Conservation (phyloP, 192 early-diverging fungal genomes). For the Bifiguratus adelaidae region DNA sequence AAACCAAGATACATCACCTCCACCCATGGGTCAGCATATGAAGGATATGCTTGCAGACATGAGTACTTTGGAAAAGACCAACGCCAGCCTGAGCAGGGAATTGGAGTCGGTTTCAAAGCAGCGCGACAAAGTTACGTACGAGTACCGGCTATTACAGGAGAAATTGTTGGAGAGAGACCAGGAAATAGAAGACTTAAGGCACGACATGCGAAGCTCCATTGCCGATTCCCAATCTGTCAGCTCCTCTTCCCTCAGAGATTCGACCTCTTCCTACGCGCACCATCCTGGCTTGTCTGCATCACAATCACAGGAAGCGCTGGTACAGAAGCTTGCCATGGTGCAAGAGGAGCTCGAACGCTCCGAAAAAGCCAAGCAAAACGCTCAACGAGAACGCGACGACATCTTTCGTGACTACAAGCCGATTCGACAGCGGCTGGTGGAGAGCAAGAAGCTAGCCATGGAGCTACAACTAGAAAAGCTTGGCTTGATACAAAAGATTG, state of each 20-base stretch:
- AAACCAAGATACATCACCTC: too few species aligned
- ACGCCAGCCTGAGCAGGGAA: too few species aligned
- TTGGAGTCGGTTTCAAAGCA: too few species aligned
- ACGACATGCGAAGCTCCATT: conserved; percentile 5
- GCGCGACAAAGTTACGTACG: too few species aligned
- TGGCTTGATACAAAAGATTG: conserved; percentile 3
- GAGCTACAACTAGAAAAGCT: conserved; percentile 24
- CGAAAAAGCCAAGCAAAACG: conserved; percentile 16
- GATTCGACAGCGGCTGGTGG: conserved; percentile 7
- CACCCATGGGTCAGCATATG: too few species aligned
- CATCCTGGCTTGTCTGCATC: conserved; percentile 41
- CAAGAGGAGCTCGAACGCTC: conserved; percentile 13
- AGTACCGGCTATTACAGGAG: too few species aligned
- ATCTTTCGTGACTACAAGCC: conserved; percentile 11
- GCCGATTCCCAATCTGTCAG: conserved; percentile 19
- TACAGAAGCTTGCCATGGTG: conserved; percentile 16
- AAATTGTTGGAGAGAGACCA: too few species aligned
- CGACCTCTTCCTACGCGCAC: conserved; percentile 8
- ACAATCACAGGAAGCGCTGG: conserved; percentile 17
- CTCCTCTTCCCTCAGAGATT: conserved; percentile 21
- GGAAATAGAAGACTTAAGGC: conserved; percentile 6
- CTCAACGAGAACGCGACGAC: conserved; percentile 7
- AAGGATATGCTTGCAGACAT: too few species aligned
- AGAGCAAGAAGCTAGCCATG: conserved; percentile 16
- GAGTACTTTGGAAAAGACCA: too few species aligned